Base-by-base conservation (phyloP, 352 stramenopile species). In the Blastocystis sp. region DNA sequence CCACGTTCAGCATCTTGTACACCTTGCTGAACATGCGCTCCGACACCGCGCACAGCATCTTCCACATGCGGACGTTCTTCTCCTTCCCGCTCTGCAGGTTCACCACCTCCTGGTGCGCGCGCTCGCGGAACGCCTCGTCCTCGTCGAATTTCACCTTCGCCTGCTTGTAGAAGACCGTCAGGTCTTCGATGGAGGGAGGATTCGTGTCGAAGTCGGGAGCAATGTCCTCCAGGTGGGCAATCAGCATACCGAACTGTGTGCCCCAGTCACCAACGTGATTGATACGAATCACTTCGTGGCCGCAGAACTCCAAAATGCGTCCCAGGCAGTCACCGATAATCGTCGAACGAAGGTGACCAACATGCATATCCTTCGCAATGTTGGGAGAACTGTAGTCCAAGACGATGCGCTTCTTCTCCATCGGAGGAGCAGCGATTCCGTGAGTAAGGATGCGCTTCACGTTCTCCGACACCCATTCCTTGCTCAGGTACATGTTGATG, bases 161-260 rank as follows among this genome's bases (percentile, higher is more conserved):
- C 29, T 90, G 89, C 89, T 96, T 72, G 79, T 88, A 84, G 61
- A 84, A 86, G 3, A 71, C 88, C 2, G 96, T 98, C 67, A 99
- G 90, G 89, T 99, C 95, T 27, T 90, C 94, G 88, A 99, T 97
- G 87, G 98, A 95, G 18, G 94, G 94, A 86, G 95, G 88, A 88
- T 92, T 94, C 87, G 57, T 90, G 87, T 95, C 90, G 90, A 97
- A 90, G 89, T 95, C 88, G 77, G 96, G 92, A 89, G 97, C 98
- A 86, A 94, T 94, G 87, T 98, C 96, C 73, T 96, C 96, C 61
- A 99, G 90, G 89, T 98, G 96, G 88, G 96, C 94, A 89, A 99
- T 98, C 14, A 99, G 91, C 97, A 99, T 99, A 54, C 96, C 97
- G 87, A 99, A 99, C 89, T 99, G 96, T 24, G 96, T 99, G 53